phyloP scores from a whole-genome alignment of 495 filamentous ascomycete species.

The Penicillium turbatum region DNA sequence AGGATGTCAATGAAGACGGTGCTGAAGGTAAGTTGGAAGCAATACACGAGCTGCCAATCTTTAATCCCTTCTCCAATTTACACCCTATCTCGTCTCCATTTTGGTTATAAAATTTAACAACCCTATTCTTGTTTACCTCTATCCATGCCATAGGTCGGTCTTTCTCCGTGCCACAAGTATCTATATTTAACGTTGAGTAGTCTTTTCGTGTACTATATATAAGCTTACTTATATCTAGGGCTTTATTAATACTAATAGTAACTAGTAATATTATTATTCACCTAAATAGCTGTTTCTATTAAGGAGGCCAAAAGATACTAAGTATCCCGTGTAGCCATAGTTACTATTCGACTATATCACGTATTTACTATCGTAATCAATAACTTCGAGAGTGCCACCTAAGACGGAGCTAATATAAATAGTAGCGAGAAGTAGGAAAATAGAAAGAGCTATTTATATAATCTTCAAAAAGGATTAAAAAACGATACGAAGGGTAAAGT shows the following conservation, averaged over 20 bases:
- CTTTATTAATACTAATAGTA: background rate
- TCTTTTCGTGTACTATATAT: background rate
- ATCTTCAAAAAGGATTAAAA: no score
- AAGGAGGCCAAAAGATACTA: no score
- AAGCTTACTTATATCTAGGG: background rate
- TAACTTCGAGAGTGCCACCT: no score
- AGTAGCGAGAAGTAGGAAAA: no score
- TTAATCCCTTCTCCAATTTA: slow-evolving; percentile 8
- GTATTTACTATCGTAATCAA: no score
- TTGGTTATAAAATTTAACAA: slow-evolving; percentile 11
- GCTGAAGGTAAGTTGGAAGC: background rate
- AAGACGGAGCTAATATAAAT: no score
- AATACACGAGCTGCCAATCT: slow-evolving; percentile 7
- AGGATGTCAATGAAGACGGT: background rate
- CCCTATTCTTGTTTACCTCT: background rate
- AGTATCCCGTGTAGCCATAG: no score
- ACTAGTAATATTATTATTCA: no score
- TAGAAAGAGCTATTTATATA: no score
- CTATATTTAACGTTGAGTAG: background rate
- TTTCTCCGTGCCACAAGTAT: background rate
- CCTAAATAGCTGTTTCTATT: no score
- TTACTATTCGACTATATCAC: no score
- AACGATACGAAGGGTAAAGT: no score
- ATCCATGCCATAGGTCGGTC: slow-evolving; percentile 6
- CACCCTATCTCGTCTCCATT: slow-evolving; percentile 5